Evolutionary conservation across 1,284 basidiomycete genomes (phyloP).

Genomic region (Rhodotorula sp.): DNA sequence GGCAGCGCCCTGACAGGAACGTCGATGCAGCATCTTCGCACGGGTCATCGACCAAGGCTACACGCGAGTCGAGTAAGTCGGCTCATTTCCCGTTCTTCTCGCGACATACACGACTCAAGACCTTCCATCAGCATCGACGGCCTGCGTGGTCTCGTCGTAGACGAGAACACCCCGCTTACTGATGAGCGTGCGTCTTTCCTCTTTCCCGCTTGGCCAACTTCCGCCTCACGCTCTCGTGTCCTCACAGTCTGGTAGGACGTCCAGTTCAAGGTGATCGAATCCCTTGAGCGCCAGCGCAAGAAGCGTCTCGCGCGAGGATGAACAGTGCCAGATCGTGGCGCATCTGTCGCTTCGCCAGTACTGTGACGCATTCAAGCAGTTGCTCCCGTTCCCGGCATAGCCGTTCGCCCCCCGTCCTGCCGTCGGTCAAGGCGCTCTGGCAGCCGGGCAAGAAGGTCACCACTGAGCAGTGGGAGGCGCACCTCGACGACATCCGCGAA

Average conservation of each 20-base stretch:
- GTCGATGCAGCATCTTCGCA: too few relatives aligned
- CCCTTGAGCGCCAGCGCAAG: background rate
- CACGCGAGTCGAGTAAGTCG: too few relatives aligned
- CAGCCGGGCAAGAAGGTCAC: background rate
- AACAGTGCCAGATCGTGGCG: too few relatives aligned
- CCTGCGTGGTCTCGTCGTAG: too few relatives aligned
- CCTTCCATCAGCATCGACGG: background rate
- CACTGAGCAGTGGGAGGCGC: background rate
- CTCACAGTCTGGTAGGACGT: slow-evolving; percentile 12
- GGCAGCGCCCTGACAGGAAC: too few relatives aligned
- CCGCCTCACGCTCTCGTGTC: too few relatives aligned
- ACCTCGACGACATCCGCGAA: background rate
- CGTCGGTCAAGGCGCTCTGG: background rate
- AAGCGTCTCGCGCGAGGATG: too few relatives aligned
- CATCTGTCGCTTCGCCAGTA: background rate
- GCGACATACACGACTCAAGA: too few relatives aligned
- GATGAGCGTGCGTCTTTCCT: slow-evolving; percentile 3
- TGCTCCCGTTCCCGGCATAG: background rate
- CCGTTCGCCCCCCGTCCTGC: background rate
- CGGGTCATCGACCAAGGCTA: too few relatives aligned
- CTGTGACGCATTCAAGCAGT: background rate
- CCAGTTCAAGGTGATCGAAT: background rate
- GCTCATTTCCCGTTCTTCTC: too few relatives aligned
- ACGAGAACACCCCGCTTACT: background rate
- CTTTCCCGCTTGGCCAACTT: too few relatives aligned